phyloP scores from a whole-genome alignment of 768 basidiomycete species.

The Atractiella rhizophila region DNA sequence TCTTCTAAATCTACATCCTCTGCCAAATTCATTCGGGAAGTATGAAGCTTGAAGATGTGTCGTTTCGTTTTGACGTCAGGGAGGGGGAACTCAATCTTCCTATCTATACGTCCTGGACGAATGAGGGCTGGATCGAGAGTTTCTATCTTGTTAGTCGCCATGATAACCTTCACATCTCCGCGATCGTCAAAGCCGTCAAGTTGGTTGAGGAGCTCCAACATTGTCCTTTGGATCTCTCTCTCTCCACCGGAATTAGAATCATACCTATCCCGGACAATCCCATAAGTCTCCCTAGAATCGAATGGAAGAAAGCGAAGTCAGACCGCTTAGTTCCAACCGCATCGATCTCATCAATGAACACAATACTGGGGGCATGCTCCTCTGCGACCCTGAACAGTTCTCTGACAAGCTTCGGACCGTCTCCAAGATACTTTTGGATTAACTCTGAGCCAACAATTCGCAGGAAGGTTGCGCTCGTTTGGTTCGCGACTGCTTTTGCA shows the following conservation, averaged over 20 bases:
- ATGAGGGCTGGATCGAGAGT: conserved; percentile 92
- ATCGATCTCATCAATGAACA: conserved; percentile 98
- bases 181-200: conserved; percentile 97
- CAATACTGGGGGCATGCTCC: conserved; percentile 92
- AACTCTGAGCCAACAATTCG: conserved; percentile 93
- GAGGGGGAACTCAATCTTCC: conserved; percentile 92
- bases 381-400: conserved; percentile 92
- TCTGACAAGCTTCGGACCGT: conserved; percentile 90
- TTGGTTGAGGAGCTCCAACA: conserved; percentile 95
- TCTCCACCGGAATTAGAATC: conserved; percentile 97
- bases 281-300: neutral
- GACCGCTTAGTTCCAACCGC: conserved; percentile 94
- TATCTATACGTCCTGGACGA: conserved; percentile 90
- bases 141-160: conserved; percentile 97
- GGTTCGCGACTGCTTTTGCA: conserved; percentile 91
- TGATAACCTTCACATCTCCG: conserved; percentile 98
- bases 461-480: conserved; percentile 91
- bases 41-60: conserved; percentile 78
- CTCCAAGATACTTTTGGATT: conserved; percentile 97
- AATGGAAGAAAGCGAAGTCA: conserved; percentile 13
- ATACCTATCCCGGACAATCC: conserved; percentile 33
- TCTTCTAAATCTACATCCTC: conserved; percentile 89
- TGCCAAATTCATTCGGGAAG: conserved; percentile 86
- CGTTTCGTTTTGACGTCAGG: conserved; percentile 98
- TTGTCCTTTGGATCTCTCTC: conserved; percentile 95